Evolutionary conservation across 495 filamentous ascomycete genomes (phyloP), one percentile per base, ranked within the genome.

Genomic region (Cenococcum geophilum): DNA sequence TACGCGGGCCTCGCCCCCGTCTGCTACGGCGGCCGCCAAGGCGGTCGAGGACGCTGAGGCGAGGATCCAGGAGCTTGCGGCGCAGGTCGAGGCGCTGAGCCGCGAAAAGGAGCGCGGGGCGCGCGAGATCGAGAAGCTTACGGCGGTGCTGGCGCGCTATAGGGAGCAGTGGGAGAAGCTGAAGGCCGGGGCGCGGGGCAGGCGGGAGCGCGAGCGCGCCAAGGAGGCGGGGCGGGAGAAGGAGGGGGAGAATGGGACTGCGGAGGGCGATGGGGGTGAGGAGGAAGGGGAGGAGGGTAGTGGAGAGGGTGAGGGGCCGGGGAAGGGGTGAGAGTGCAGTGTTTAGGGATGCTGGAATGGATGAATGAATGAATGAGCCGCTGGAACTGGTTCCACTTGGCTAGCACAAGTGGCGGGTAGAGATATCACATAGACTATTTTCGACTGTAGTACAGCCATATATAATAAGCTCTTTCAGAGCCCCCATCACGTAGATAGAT

Each of bases 151-250:
- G 21, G 64, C 78, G 12, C 79, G 83, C 59, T 95, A 95, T 70
- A 72, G 87, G 27, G 86, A 89, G 57, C 79, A 83, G 61, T 96
- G 89, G 87, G 87, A 95, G 73, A 86, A 86, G 72, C 76, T 96
- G 68, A 92, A 62, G 43, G 53, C 55, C 40, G 58, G 58, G 32
- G 62, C 12, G 57, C 32, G 34, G 43, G 49, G 25, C 4, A 52
- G 25, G 21, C 14, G 25, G 49, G 11, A 23, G 49, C 1, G 25
- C 4, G 25, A 18, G 49, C 21, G 25, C 2, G 27, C 27, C 3
- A 22, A 5, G 43, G 43, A 23, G 25, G 3, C 6, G 53, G 61
- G 58, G 53, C 53, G 63, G 57, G 32, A 61, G 32, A 61, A 61
- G 61, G 36, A 55, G 45, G 21, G 57, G 43, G 61, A 63, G 52